Conservation (phyloP, 2,329 filamentous ascomycete species). For the Colletotrichum sojae region DNA sequence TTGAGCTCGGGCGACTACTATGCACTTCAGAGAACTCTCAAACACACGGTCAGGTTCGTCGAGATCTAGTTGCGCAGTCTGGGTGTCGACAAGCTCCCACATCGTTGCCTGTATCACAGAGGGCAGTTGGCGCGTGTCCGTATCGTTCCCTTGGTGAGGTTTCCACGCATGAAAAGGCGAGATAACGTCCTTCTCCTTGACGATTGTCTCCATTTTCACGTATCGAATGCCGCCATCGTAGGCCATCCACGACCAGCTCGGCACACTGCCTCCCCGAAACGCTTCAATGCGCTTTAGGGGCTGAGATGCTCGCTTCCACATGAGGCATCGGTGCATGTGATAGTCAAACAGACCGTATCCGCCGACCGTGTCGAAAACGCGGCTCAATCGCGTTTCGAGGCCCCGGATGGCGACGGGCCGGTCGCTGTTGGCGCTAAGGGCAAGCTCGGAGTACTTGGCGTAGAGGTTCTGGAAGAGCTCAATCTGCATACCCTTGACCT, state of each 20-base stretch:
- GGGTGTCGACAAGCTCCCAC: background rate
- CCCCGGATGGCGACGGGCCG: constrained; percentile 16
- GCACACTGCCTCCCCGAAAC: constrained; percentile 30
- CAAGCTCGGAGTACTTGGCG: background rate
- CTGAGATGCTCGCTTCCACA: background rate
- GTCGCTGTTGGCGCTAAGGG: background rate
- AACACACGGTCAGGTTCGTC: background rate
- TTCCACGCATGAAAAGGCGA: background rate
- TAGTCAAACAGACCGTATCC: constrained; percentile 5
- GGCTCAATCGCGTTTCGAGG: constrained; percentile 5
- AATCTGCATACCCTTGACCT: constrained; percentile 12
- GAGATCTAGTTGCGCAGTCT: background rate
- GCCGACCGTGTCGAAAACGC: background rate
- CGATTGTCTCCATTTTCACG: constrained; percentile 43
- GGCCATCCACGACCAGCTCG: constrained; percentile 55
- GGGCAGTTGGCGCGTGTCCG: background rate
- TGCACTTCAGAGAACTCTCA: background rate
- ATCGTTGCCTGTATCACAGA: constrained; percentile 14
- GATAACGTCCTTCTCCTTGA: background rate
- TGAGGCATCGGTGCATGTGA: background rate
- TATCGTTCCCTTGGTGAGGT: background rate
- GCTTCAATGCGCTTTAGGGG: background rate
- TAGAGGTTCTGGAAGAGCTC: constrained; percentile 17
- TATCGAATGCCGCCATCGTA: constrained; percentile 50
- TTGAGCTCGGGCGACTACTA: constrained; percentile 3